Conservation (phyloP, 306 rosid species). For the Vigna reflexopilosa region DNA sequence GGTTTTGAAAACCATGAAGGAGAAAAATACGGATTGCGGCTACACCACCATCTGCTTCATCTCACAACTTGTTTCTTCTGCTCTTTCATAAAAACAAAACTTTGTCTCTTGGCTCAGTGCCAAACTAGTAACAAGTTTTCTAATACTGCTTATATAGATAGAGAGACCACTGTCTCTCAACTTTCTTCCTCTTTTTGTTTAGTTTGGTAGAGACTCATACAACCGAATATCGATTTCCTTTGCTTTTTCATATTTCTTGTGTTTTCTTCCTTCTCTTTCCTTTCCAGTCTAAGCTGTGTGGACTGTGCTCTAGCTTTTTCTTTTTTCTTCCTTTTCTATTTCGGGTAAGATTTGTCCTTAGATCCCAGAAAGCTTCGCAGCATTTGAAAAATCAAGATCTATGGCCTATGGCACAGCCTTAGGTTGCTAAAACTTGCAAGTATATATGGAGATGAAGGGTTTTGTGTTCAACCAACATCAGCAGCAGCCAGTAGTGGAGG, state of each 20-base stretch:
- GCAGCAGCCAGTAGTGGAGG: constrained; percentile 64
- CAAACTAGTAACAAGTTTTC: constrained; percentile 69
- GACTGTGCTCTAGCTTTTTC: constrained; percentile 38
- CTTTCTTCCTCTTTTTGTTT: constrained; percentile 26
- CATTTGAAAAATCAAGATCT: constrained; percentile 61
- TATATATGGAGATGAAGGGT: constrained; percentile 58
- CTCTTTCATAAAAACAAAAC: constrained; percentile 54
- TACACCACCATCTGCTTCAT: constrained; percentile 52
- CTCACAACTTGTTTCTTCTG: constrained; percentile 55
- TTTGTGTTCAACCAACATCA: constrained; percentile 59
- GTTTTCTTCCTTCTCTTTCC: constrained; percentile 39
- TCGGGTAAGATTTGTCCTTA: constrained; percentile 41
- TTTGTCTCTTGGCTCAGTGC: constrained; percentile 85
- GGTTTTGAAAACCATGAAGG: constrained; percentile 56
- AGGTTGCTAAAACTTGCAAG: constrained; percentile 40
- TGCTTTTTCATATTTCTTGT: constrained; percentile 35
- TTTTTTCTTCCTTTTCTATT: constrained; percentile 31
- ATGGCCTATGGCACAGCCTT: constrained; percentile 43
- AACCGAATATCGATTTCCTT: constrained; percentile 34
- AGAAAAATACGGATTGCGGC: constrained; percentile 41
- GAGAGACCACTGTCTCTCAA: background rate
- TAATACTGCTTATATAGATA: constrained; percentile 14
- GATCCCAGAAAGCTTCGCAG: constrained; percentile 51
- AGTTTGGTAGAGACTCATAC: constrained; percentile 1
- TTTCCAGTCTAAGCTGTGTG: constrained; percentile 24